Evolutionary conservation across 805 yeast species (phyloP).

Genomic region (Peterozyma xylosa): DNA sequence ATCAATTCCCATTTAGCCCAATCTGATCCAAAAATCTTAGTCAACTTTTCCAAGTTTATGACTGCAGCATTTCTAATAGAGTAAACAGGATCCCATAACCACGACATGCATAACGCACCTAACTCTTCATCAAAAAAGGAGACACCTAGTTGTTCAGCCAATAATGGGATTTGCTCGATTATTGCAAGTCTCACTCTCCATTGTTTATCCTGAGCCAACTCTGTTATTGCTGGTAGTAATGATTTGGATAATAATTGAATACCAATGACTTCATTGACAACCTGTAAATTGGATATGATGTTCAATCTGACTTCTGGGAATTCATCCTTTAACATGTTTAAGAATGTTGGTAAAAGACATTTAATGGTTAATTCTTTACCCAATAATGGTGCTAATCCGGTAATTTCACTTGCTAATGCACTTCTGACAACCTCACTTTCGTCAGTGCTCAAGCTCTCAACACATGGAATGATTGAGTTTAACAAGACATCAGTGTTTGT

Average conservation of each 20-base stretch:
- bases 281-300: slow-evolving; percentile 85
- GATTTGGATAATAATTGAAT: slow-evolving; percentile 81
- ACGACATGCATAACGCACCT: slow-evolving; percentile 86
- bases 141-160: slow-evolving; percentile 91
- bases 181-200: slow-evolving; percentile 98
- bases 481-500: slow-evolving; percentile 37
- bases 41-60: slow-evolving; percentile 65
- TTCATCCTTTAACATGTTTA: slow-evolving; percentile 93
- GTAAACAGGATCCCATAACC: slow-evolving; percentile 97
- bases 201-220: slow-evolving; percentile 90
- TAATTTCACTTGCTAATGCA: slow-evolving; percentile 81
- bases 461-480: slow-evolving; percentile 71
- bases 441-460: slow-evolving; percentile 79
- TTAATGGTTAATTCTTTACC: slow-evolving; percentile 82
- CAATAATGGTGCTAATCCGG: slow-evolving; percentile 78
- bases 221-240: slow-evolving; percentile 90
- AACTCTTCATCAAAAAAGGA: slow-evolving; percentile 88
- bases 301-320: slow-evolving; percentile 94
- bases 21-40: slow-evolving; percentile 82
- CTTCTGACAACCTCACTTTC: slow-evolving; percentile 91
- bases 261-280: slow-evolving; percentile 92
- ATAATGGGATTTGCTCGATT: slow-evolving; percentile 89
- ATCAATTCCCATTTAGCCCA: slow-evolving; percentile 90
- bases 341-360: slow-evolving; percentile 75
- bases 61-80: slow-evolving; percentile 97